These are phyloP conservation scores for Aschersonia sp. DNA, from an alignment of 2,329 filamentous ascomycete species.

Conservation along the genomic window DNA sequence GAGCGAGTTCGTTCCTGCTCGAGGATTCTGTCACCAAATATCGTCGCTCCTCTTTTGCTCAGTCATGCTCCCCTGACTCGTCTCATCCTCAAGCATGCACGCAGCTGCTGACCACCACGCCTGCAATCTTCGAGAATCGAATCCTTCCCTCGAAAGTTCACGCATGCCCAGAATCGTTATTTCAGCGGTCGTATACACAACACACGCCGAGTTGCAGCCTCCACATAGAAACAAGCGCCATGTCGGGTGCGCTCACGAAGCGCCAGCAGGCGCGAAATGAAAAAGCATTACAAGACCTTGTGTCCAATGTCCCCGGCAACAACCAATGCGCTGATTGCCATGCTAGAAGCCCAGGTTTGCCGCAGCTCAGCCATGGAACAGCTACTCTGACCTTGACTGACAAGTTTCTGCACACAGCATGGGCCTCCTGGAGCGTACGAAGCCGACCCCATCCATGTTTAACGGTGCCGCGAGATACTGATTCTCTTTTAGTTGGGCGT, in stretches of 20 bases:
- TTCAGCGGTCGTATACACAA: no score
- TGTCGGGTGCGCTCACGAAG: constrained; percentile 73
- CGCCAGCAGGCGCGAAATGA: constrained; percentile 97
- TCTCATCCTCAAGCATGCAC: background rate
- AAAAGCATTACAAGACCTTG: constrained; percentile 75
- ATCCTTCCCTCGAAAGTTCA: no score
- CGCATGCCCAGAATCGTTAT: no score
- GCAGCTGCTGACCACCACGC: background rate
- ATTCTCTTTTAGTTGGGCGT: constrained; percentile 55
- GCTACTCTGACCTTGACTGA: constrained; percentile 10
- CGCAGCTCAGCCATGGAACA: no score
- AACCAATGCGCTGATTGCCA: constrained; percentile 88
- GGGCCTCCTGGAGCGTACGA: constrained; percentile 93
- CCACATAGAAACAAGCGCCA: constrained; percentile 18
- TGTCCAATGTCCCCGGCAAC: constrained; percentile 73
- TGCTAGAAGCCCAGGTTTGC: constrained; percentile 77
- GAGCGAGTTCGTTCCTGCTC: no score
- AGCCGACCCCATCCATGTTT: constrained; percentile 1
- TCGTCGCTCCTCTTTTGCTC: background rate
- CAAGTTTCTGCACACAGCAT: constrained; percentile 40
- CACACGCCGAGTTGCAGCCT: background rate
- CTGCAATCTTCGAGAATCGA: background rate
- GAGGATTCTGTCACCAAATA: background rate
- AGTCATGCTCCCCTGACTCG: background rate
- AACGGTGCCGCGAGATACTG: background rate